Conservation (phyloP, 768 basidiomycete genomes). For the Tylopilus plumbeoviolaceoides region DNA sequence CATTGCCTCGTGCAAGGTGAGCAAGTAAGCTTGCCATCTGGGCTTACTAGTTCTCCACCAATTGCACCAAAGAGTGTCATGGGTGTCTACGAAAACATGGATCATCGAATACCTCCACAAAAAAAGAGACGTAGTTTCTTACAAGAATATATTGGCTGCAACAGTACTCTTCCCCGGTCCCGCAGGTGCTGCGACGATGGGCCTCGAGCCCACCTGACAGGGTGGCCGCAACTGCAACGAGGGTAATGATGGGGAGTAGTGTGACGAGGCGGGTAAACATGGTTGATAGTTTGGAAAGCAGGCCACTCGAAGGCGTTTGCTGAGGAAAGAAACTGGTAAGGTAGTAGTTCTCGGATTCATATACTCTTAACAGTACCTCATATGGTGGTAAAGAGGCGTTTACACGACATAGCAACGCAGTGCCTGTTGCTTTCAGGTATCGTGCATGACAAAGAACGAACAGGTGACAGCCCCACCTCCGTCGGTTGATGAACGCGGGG, state of each 20-base stretch:
- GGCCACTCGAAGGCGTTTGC: neutral
- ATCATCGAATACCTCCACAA: neutral
- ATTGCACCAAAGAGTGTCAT: neutral
- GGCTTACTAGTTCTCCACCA: too few relatives aligned
- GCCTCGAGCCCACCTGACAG: slow-evolving; percentile 1
- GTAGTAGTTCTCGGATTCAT: too few relatives aligned
- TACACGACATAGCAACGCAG: too few relatives aligned
- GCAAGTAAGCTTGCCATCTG: neutral
- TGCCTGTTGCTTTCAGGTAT: too few relatives aligned
- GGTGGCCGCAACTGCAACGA: slow-evolving; percentile 2
- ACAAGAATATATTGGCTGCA: neutral
- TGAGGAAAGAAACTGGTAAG: too few relatives aligned
- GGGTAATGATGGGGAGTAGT: slow-evolving; percentile 8
- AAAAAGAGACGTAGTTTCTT: neutral
- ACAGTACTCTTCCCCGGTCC: neutral
- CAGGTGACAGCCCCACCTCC: too few relatives aligned
- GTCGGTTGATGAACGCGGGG: too few relatives aligned
- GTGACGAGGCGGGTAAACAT: slow-evolving; percentile 10
- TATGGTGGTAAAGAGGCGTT: too few relatives aligned
- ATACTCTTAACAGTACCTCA: too few relatives aligned
- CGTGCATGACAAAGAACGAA: too few relatives aligned
- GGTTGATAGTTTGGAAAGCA: neutral
- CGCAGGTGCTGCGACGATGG: neutral
- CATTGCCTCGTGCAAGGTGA: too few relatives aligned
- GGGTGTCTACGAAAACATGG: neutral